A percentile compares a stretch with the other conserved stretches of the same genome.
phyloP scores from a whole-genome alignment of 805 yeast genomes.

The Candida taoyuanica region DNA sequence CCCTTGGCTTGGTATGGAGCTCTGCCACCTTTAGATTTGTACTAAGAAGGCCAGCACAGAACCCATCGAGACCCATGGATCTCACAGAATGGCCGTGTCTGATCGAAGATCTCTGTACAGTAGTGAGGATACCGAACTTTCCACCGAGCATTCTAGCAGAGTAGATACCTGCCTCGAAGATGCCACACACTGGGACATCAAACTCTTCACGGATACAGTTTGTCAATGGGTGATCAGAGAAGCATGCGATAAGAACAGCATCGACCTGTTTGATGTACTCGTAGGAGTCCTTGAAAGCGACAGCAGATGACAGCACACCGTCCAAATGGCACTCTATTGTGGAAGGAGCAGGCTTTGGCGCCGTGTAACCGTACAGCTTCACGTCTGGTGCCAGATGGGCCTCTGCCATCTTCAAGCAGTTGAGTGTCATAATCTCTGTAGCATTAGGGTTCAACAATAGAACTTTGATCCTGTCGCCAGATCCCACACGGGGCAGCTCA shows the following conservation, averaged over 20 bases:
- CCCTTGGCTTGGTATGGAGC: conserved; percentile 29
- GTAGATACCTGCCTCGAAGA: conserved; percentile 33
- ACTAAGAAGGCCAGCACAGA: conserved; percentile 32
- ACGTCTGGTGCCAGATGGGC: conserved; percentile 28
- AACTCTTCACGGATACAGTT: conserved; percentile 34
- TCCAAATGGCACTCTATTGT: conserved; percentile 33
- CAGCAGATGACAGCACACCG: conserved; percentile 31
- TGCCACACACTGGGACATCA: conserved; percentile 31
- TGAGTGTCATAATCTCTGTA: conserved; percentile 28
- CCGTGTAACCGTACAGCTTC: conserved; percentile 30
- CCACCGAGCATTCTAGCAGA: conserved; percentile 31
- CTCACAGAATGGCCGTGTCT: conserved; percentile 30
- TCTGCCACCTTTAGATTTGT: conserved; percentile 31
- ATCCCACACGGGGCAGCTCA: conserved; percentile 14
- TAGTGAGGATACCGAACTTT: conserved; percentile 31
- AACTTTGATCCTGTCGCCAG: conserved; percentile 19
- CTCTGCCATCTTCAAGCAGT: conserved; percentile 30
- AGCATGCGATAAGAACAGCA: conserved; percentile 32
- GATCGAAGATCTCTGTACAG: conserved; percentile 29
- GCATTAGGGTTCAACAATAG: conserved; percentile 31
- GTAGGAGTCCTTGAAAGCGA: conserved; percentile 28
- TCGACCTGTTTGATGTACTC: conserved; percentile 27
- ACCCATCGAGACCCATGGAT: conserved; percentile 27
- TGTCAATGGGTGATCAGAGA: conserved; percentile 33
- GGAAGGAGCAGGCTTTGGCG: conserved; percentile 26